Evolutionary conservation across 352 stramenopile genomes (phyloP).

Genomic region (Globisporangium cylindrosporum): DNA sequence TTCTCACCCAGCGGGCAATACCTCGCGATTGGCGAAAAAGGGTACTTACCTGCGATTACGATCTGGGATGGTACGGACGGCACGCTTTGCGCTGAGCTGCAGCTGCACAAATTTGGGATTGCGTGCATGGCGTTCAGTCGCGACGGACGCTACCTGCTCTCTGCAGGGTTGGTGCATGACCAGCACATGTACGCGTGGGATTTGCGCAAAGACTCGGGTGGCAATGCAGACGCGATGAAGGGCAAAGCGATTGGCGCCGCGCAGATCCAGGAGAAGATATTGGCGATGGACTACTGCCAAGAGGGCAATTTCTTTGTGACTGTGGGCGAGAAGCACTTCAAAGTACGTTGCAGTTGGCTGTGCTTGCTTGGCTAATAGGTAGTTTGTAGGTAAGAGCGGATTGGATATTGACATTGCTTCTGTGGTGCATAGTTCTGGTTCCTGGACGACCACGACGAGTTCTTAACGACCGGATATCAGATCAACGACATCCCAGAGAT

Average conservation of each 20-base stretch:
- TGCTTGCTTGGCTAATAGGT: not conserved
- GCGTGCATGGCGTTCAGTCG: conserved; percentile 78
- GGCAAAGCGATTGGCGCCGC: conserved; percentile 43
- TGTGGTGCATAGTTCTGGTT: conserved; percentile 62
- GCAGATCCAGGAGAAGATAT: conserved; percentile 61
- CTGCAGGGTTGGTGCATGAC: conserved; percentile 77
- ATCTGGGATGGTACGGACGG: conserved; percentile 83
- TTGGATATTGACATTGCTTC: not conserved
- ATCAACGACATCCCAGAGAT: conserved; percentile 63
- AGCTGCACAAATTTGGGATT: conserved; percentile 80
- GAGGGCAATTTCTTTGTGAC: conserved; percentile 82
- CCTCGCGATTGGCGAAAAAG: conserved; percentile 87
- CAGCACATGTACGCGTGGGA: conserved; percentile 82
- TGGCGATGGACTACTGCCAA: conserved; percentile 66
- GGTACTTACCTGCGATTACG: conserved; percentile 78
- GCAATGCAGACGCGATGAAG: conserved; percentile 21
- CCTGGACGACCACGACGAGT: conserved; percentile 44
- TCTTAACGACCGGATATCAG: conserved; percentile 50
- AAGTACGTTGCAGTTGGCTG: conserved; percentile 27
- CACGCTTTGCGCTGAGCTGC: conserved; percentile 78
- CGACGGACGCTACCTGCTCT: conserved; percentile 59
- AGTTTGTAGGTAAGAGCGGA: not conserved
- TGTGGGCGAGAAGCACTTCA: conserved; percentile 75
- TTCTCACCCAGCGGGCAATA: conserved; percentile 85
- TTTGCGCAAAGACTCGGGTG: conserved; percentile 19